Percentiles rank a stretch among this genome's conserved stretches.
These are phyloP conservation scores for Metrosideros polymorpha DNA, from an alignment of 441 rosid genomes.

Conservation along the genomic window DNA sequence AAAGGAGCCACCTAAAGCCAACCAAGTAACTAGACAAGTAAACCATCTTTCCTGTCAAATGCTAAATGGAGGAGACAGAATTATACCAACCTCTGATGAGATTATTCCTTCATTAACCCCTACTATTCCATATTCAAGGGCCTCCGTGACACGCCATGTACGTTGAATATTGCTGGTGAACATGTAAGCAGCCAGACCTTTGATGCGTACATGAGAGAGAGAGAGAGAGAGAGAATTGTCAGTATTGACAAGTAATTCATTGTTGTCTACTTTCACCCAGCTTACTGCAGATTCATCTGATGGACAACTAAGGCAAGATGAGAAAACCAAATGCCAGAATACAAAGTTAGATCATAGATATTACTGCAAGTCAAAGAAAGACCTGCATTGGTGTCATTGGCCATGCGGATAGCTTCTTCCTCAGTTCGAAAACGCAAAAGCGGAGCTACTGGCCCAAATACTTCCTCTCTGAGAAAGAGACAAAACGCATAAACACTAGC, in stretches of 20 bases:
- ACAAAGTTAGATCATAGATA: neutral
- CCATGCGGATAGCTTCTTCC: slow-evolving; percentile 76
- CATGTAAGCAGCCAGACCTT: slow-evolving; percentile 94
- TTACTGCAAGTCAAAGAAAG: neutral
- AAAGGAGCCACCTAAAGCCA: slow-evolving; percentile 89
- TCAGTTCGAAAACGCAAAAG: slow-evolving; percentile 75
- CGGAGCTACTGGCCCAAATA: slow-evolving; percentile 97
- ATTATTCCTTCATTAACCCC: slow-evolving; percentile 92
- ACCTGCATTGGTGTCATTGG: slow-evolving; percentile 91
- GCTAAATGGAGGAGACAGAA: neutral
- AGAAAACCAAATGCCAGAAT: neutral
- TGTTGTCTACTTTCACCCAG: neutral
- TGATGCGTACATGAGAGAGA: slow-evolving; percentile 9
- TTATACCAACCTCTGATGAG: slow-evolving; percentile 65
- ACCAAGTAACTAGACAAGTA: slow-evolving; percentile 1
- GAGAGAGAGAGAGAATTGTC: neutral
- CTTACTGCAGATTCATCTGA: neutral
- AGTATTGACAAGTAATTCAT: neutral
- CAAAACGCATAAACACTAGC: neutral
- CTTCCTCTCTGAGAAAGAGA: slow-evolving; percentile 61
- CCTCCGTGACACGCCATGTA: slow-evolving; percentile 92
- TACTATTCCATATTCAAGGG: slow-evolving; percentile 84
- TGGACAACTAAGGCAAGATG: neutral
- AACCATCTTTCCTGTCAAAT: neutral
- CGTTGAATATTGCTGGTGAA: slow-evolving; percentile 84